A percentile compares a stretch with the other conserved stretches of the same genome.
These are phyloP conservation scores for Rosa persica DNA, from an alignment of 306 rosid genomes.

Conservation along the genomic window DNA sequence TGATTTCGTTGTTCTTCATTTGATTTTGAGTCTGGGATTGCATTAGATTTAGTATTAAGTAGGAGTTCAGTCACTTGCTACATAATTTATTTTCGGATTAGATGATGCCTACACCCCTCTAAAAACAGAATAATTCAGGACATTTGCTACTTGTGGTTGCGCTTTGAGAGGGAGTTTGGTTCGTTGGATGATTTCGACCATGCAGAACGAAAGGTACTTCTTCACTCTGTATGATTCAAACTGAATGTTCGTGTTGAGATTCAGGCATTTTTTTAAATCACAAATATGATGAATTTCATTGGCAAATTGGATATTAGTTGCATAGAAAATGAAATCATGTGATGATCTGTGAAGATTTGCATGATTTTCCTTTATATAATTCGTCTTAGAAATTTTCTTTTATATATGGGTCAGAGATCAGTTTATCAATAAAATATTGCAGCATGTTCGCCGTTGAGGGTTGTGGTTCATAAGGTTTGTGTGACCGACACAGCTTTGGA, in stretches of 20 bases:
- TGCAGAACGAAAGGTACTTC: conserved; percentile 68
- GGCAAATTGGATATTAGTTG: background rate
- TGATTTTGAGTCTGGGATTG: background rate
- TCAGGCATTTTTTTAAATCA: background rate
- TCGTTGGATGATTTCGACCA: conserved; percentile 76
- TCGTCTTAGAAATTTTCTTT: background rate
- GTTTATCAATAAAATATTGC: background rate
- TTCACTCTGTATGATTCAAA: background rate
- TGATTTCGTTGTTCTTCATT: background rate
- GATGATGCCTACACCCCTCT: conserved; percentile 73
- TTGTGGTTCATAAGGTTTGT: background rate
- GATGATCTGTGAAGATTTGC: background rate
- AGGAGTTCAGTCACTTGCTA: conserved; percentile 16
- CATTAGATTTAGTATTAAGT: background rate
- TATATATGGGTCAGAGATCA: background rate
- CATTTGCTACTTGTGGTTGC: conserved; percentile 84
- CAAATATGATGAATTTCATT: background rate
- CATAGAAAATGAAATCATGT: background rate
- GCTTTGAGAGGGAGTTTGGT: conserved; percentile 91
- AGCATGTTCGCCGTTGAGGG: background rate
- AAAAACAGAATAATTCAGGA: conserved; percentile 89
- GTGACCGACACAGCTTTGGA: background rate
- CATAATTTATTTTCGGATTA: conserved; percentile 50
- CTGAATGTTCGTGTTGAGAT: background rate
- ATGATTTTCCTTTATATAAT: background rate